Conservation (phyloP, 139 green algal species). For the Trebouxia sp. region DNA sequence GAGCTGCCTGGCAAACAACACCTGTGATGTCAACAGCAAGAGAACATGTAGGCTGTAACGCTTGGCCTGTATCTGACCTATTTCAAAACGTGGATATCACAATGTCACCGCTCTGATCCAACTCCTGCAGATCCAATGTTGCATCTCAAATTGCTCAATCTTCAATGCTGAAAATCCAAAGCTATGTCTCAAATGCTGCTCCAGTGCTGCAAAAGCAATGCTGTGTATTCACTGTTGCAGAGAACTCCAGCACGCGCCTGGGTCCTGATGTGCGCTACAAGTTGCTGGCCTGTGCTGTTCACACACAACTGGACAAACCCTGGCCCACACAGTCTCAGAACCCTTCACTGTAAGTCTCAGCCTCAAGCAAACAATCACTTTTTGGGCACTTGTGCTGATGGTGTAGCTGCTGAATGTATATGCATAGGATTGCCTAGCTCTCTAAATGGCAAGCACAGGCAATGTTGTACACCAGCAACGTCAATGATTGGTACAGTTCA, state of each 20-base stretch:
- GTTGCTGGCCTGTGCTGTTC: background rate
- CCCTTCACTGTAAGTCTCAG: background rate
- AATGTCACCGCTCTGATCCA: too few species aligned
- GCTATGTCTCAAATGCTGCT: background rate
- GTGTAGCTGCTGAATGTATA: background rate
- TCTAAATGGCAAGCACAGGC: too few species aligned
- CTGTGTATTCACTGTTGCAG: background rate
- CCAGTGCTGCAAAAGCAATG: background rate
- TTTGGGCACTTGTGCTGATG: background rate
- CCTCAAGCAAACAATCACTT: background rate
- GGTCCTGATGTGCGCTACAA: background rate
- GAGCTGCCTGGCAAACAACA: too few species aligned
- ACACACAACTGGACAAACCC: background rate
- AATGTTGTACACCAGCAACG: too few species aligned
- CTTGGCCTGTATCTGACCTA: too few species aligned
- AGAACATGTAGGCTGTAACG: too few species aligned
- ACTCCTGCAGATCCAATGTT: too few species aligned
- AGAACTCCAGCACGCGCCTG: background rate
- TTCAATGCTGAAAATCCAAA: background rate
- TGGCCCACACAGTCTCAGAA: background rate
- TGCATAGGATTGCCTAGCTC: background rate
- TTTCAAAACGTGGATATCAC: too few species aligned
- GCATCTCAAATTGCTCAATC: too few species aligned
- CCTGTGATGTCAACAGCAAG: too few species aligned
- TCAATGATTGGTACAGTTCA: too few species aligned